These are phyloP conservation scores for Citrus maxima DNA, from an alignment of 345 rosid genomes.

Conservation along the genomic window DNA sequence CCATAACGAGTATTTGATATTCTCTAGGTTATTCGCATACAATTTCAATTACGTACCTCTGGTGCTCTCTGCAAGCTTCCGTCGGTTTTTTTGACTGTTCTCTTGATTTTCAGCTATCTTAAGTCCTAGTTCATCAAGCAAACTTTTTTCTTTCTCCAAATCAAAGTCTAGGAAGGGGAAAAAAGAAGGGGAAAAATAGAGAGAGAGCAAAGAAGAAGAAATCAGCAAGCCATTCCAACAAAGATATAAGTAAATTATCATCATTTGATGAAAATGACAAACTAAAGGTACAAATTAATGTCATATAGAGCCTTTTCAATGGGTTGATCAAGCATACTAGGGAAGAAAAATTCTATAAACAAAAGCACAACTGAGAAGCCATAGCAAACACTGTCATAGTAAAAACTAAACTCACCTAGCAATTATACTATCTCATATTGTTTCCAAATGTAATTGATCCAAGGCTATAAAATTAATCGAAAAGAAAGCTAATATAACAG, in stretches of 20 bases:
- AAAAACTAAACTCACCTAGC: no score
- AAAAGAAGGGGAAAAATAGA: background rate
- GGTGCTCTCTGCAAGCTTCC: slow-evolving; percentile 98
- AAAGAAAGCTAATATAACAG: background rate
- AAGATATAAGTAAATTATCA: background rate
- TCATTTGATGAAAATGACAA: background rate
- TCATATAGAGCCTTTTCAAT: background rate
- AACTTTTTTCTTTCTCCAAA: slow-evolving; percentile 86
- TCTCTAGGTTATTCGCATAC: background rate
- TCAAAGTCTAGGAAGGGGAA: slow-evolving; percentile 56
- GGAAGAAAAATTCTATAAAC: background rate
- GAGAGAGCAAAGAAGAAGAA: background rate
- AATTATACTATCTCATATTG: background rate
- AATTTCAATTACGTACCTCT: slow-evolving; percentile 49
- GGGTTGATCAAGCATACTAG: background rate
- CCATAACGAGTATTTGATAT: background rate
- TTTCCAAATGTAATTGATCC: background rate
- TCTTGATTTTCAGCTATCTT: slow-evolving; percentile 96
- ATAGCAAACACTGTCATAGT: background rate
- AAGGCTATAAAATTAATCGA: background rate
- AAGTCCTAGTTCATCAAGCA: slow-evolving; percentile 93
- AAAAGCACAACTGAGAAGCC: background rate
- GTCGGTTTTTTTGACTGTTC: slow-evolving; percentile 86
- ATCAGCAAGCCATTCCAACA: background rate
- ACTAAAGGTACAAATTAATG: background rate